Conservation (phyloP, 192 early-diverging fungal genomes). For the Lobulomyces angularis region DNA sequence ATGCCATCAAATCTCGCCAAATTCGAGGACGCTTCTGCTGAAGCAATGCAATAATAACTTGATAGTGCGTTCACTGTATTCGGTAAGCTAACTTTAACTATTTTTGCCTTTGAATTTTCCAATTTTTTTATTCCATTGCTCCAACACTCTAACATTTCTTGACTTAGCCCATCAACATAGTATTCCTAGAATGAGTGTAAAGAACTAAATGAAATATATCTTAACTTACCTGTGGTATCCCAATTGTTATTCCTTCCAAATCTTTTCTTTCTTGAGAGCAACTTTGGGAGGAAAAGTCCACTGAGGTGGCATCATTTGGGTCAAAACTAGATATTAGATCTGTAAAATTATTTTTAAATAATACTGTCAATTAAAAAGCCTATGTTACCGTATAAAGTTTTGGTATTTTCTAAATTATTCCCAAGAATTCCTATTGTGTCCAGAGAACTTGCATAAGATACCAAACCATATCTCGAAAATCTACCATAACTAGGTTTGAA, state of each 20-base stretch:
- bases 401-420: slow-evolving; percentile 40
- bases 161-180: slow-evolving; percentile 59
- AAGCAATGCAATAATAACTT: slow-evolving; percentile 76
- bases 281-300: slow-evolving; percentile 10
- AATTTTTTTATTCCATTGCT: slow-evolving; percentile 38
- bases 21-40: slow-evolving; percentile 86
- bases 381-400: slow-evolving; percentile 48
- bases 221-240: slow-evolving; percentile 39
- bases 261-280: slow-evolving; percentile 6
- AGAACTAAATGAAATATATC: slow-evolving; percentile 7
- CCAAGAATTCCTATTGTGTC: slow-evolving; percentile 80
- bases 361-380: too few relatives aligned
- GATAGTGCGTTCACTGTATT: slow-evolving; percentile 58
- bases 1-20: slow-evolving; percentile 78
- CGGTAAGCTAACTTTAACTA: slow-evolving; percentile 59
- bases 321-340: slow-evolving; percentile 47
- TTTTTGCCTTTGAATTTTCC: slow-evolving; percentile 44
- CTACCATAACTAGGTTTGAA: slow-evolving; percentile 88
- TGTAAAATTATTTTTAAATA: slow-evolving; percentile 5
- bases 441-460: slow-evolving; percentile 74
- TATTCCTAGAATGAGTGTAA: slow-evolving; percentile 43
- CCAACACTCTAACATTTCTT: slow-evolving; percentile 44
- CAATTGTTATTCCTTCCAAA: slow-evolving; percentile 40
- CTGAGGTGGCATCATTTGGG: slow-evolving; percentile 50
- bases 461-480: slow-evolving; percentile 70